Percentiles rank a stretch among this genome's conserved stretches.
Evolutionary conservation across 2,329 filamentous ascomycete species (phyloP).

Genomic region (Corinectria fuckeliana): DNA sequence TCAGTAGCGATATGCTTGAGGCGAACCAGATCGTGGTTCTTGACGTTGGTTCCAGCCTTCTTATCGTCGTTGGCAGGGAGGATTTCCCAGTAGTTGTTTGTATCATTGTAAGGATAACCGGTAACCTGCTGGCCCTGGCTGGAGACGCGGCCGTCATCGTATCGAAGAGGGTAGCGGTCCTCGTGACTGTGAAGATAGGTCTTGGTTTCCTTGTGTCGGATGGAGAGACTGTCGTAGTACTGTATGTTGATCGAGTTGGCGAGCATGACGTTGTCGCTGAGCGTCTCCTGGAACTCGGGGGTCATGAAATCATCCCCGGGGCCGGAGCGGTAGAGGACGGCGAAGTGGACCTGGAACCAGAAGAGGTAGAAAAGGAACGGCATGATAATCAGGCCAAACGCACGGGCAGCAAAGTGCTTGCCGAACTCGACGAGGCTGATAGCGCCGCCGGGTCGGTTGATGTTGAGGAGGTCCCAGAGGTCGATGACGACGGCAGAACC

Average conservation of each 20-base stretch:
- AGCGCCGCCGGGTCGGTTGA: conserved; percentile 84
- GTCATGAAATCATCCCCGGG: conserved; percentile 99
- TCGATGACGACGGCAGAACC: conserved; percentile 93
- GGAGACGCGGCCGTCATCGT: conserved; percentile 96
- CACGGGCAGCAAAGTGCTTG: conserved; percentile 89
- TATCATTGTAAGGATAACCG: conserved; percentile 97
- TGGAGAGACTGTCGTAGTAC: conserved; percentile 86
- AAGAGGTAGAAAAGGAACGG: conserved; percentile 98
- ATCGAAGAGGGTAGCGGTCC: conserved; percentile 88
- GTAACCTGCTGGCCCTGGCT: conserved; percentile 98
- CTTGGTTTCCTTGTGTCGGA: conserved; percentile 97
- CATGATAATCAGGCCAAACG: conserved; percentile 84
- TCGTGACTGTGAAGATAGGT: conserved; percentile 93
- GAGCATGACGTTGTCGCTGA: conserved; percentile 93
- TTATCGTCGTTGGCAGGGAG: conserved; percentile 71
- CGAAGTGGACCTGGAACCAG: conserved; percentile 99
- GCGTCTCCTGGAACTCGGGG: conserved; percentile 95
- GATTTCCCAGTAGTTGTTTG: conserved; percentile 98
- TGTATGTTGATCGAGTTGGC: conserved; percentile 85
- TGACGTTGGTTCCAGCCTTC: conserved; percentile 68
- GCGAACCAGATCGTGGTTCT: conserved; percentile 84
- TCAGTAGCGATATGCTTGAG: conserved; percentile 88
- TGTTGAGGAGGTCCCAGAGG: conserved; percentile 90
- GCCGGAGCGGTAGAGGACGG: conserved; percentile 84
- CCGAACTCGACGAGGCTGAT: conserved; percentile 79